Conservation (phyloP, 2,329 filamentous ascomycete species). For the Pestalotiopsis fici region DNA sequence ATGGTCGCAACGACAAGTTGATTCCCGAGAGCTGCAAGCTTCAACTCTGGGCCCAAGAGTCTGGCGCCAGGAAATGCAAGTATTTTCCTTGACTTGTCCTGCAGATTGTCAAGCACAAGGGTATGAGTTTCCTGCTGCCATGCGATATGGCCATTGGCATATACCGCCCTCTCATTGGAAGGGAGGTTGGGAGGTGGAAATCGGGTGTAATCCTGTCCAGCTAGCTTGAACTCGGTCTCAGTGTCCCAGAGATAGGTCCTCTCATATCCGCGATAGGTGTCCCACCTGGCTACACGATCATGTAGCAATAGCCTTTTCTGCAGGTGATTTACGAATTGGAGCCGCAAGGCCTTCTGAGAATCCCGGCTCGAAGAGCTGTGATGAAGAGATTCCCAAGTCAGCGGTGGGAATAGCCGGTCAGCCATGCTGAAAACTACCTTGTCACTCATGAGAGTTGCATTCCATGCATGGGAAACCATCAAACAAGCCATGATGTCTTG, state of each 20-base stretch:
- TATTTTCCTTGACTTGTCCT: neutral
- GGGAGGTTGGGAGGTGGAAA: neutral
- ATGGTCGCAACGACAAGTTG: conserved; percentile 5
- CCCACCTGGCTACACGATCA: neutral
- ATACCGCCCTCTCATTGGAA: neutral
- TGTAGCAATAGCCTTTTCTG: neutral
- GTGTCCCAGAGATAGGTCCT: neutral
- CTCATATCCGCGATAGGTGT: neutral
- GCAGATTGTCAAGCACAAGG: conserved; percentile 2
- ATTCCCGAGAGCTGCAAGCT: neutral
- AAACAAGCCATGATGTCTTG: conserved; percentile 3
- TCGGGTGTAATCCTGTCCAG: neutral
- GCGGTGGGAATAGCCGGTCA: conserved; percentile 2
- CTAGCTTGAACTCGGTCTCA: neutral
- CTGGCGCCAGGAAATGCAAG: neutral
- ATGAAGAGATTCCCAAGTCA: neutral
- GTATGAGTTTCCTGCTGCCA: conserved; percentile 3
- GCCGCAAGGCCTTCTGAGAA: neutral
- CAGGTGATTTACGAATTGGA: neutral
- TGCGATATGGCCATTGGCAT: conserved; percentile 3
- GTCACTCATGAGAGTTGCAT: neutral
- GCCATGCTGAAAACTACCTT: conserved; percentile 5
- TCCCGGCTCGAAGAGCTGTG: no score
- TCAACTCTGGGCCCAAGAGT: neutral
- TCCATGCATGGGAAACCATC: neutral